phyloP scores from a whole-genome alignment of 331 rosid genomes.

The Spiraea crenata region DNA sequence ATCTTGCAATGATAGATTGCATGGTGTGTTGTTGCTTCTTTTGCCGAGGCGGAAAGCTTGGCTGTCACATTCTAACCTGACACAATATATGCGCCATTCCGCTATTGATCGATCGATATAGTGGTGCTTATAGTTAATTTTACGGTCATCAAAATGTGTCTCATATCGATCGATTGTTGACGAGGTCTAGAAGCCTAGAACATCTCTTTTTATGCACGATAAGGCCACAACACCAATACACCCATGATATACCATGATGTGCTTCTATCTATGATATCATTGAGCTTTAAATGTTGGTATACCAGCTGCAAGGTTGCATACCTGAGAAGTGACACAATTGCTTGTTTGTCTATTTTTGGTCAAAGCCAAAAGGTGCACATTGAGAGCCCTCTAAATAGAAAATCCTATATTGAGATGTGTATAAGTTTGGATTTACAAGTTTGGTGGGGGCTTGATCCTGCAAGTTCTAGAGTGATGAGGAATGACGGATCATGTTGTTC shows the following conservation, averaged over 20 bases:
- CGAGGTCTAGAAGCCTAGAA: neutral
- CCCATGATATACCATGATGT: conserved; percentile 12
- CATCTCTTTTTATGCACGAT: conserved; percentile 35
- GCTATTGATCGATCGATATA: neutral
- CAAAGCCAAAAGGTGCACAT: conserved; percentile 23
- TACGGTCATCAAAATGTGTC: conserved; percentile 1
- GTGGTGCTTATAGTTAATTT: conserved; percentile 18
- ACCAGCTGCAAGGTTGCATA: conserved; percentile 25
- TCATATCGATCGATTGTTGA: neutral
- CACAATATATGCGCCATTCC: neutral
- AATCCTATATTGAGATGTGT: neutral
- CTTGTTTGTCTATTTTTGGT: conserved; percentile 33
- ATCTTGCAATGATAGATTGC: conserved; percentile 11
- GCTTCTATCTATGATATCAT: neutral
- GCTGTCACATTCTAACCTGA: conserved; percentile 23
- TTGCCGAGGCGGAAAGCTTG: conserved; percentile 18
- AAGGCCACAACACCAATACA: conserved; percentile 17
- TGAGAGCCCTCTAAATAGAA: conserved; percentile 10
- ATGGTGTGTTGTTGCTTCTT: conserved; percentile 36
- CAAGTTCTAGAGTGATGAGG: neutral
- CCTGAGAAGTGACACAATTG: conserved; percentile 23
- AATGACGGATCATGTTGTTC: neutral
- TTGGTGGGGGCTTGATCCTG: conserved; percentile 12
- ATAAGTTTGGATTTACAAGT: conserved; percentile 2
- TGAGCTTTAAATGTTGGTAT: conserved; percentile 3